Evolutionary conservation across 345 rosid species (phyloP), one percentile per base, ranked within the genome.

Genomic region (Eucalyptus victrix): DNA sequence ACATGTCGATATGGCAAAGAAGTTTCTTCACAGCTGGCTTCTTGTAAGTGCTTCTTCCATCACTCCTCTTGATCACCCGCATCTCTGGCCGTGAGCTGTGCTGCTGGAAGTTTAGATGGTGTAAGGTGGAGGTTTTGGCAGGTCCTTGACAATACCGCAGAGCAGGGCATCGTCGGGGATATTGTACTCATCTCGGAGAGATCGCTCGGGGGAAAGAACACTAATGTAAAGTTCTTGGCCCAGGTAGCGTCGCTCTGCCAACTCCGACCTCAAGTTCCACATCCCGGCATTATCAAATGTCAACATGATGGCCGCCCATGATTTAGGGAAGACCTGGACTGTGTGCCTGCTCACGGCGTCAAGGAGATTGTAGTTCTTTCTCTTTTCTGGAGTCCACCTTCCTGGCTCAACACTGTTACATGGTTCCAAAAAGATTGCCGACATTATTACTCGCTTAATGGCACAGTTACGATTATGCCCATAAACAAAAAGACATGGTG

Each of bases 241-340:
- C 14, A 91, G 94, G 90, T 89, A 93, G 87, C 89, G 91, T 9
- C 90, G 80, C 87, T 92, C 94, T 42, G 89, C 90, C 80, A 92
- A 32, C 87, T 92, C 94, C 21, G 95, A 93, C 90, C 96, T 91
- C 91, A 93, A 87, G 86, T 91, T 93, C 95, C 96, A 93, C 91
- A 91, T 86, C n/a, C 95, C 94, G 23, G 89, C 89, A 85, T 91
- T 93, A 89, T 94, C 96, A 88, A 93, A 51, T 86, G 89, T 89
- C n/a, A 92, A 87, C 92, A 93, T 26, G 88, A 93, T 90, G 72
- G 95, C 92, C 5, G 95, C 93, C 94, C 96, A 93, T 16, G 93
- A 90, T 32, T 34, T 86, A 7, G 95, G 94, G 90, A 90, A 93
- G 45, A 93, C 96, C 53, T 89, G 90, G 32, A 89, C 5, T 2